Evolutionary conservation across 768 basidiomycete genomes (phyloP), one percentile per base, ranked within the genome.

Genomic region (Tylopilus subfusipes): DNA sequence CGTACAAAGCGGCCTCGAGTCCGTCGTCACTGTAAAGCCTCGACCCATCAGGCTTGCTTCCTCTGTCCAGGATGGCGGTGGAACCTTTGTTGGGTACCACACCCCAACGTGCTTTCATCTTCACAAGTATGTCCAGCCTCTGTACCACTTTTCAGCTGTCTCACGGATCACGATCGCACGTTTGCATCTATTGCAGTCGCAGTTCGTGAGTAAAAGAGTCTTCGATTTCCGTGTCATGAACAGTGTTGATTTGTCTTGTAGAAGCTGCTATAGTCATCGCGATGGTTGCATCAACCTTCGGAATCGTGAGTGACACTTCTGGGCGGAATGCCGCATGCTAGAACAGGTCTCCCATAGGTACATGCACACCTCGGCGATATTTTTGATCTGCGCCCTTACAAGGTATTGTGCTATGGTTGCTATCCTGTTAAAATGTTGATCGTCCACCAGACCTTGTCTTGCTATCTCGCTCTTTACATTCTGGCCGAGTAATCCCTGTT

Each of bases 391-490:
- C n/a, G 25, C 10, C 63, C 71, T 59, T 87, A 84, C 72, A 87
- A 85, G 73, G 87, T 82, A 57, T 16, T 21, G 40, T 30, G 18
- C 14, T 29, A 30, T 43, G 50, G 42, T 36, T 33, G 33, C 29
- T 5, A 9, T 29, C 4, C n/a, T 31, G 9, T 59, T 33, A 53
- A 50, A 44, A 53, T 42, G 49, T 54, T 58, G 56, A 68, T 33
- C 18, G 49, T 19, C 47, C 39, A 14, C 48, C 6, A 90, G 86
- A 92, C 90, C 13, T 68, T 92, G 50, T 85, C 90, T 57, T 92
- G 90, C 70, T 93, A 92, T 68, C 82, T 93, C 6, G 88, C 88
- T 4, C 75, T 93, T 8, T 93, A 92, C 68, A 84, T 85, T 24
- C 75, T 93, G 11, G 91, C 88, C 53, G 90, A 89, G 90, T 91